Base-by-base conservation (phyloP, 2,329 filamentous ascomycete genomes). In the Plenodomus tracheiphilus region DNA sequence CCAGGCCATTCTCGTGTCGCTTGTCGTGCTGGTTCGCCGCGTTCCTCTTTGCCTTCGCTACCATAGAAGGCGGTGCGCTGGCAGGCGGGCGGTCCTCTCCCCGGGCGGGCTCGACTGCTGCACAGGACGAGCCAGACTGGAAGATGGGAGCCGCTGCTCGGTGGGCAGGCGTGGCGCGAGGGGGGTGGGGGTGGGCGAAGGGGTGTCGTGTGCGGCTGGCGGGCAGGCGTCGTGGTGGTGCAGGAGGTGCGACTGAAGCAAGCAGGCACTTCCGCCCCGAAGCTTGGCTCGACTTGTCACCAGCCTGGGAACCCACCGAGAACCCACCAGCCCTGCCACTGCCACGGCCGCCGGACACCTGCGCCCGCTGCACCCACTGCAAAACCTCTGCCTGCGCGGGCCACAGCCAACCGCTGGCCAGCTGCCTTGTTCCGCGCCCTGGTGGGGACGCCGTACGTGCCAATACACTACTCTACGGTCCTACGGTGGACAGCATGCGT, bases 1-100 rank as follows among this genome's bases (percentile, higher is more conserved):
- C 87, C 73, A 91, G 81, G 69, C 90, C 91, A 86, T 89, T 91
- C 77, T 96, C 91, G 77, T 95, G 88, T 74, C 88, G 85, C 63
- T 74, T 77, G 71, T 77, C 74, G 66, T 76, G 75, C 70, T 73
- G 69, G 68, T 17, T 37, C 68, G 75, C 69, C 70, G 71, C 72
- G 64, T 64, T 70, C 64, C 66, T 70, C 66, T 74, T 76, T 65
- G 65, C 67, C 70, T 75, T 77, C 59, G 74, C 72, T 75, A 77
- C 77, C 77, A 79, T 79, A 67, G 74, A 69, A 59, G 59, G 63
- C 58, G 61, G 56, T 50, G 63, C 62, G 58, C 47, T 47, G 58
- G 62, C 58, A 60, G 61, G 68, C 59, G 51, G 54, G 64, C 66
- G 59, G 68, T 64, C 50, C 42, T 53, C 62, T 64, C 64, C 69